Evolutionary conservation across 176 grass and related monocot species (phyloP).

Genomic region (Aegilops umbellulata): DNA sequence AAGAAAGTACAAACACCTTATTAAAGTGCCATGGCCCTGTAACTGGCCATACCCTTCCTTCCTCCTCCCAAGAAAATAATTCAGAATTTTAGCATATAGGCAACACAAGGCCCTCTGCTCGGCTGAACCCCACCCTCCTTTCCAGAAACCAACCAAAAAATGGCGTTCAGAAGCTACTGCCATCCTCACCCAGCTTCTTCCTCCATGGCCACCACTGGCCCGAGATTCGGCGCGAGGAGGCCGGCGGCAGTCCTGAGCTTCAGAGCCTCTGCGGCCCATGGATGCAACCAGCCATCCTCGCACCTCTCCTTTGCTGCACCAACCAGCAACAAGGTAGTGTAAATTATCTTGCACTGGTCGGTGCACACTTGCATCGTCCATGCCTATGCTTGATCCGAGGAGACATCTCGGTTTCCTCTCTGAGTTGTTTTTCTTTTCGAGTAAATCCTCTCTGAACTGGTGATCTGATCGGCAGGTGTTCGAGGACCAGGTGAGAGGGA

Average conservation of each 20-base stretch:
- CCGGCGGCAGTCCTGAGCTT: constrained; percentile 6
- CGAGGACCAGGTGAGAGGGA: constrained; percentile 73
- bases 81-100: not conserved
- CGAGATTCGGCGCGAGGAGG: constrained; percentile 19
- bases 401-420: not conserved
- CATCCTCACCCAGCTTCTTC: constrained; percentile 1
- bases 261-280: constrained; percentile 24
- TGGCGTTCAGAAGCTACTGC: constrained; percentile 18
- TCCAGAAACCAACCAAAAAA: not conserved
- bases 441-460: not conserved
- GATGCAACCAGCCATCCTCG: constrained; percentile 6
- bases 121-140: not conserved
- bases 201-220: not conserved
- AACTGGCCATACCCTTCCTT: not conserved
- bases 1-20: not conserved
- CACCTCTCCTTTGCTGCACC: constrained; percentile 8
- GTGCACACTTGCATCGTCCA: not conserved
- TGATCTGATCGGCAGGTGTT: constrained; percentile 45
- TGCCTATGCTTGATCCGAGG: not conserved
- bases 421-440: not conserved
- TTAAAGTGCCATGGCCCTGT: not conserved
- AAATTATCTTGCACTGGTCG: not conserved
- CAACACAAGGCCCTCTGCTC: not conserved
- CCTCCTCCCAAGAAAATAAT: not conserved
- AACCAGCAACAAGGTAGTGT: constrained; percentile 25